Evolutionary conservation across 2,329 filamentous ascomycete species (phyloP).

Genomic region (Epichloe brachyelytri): DNA sequence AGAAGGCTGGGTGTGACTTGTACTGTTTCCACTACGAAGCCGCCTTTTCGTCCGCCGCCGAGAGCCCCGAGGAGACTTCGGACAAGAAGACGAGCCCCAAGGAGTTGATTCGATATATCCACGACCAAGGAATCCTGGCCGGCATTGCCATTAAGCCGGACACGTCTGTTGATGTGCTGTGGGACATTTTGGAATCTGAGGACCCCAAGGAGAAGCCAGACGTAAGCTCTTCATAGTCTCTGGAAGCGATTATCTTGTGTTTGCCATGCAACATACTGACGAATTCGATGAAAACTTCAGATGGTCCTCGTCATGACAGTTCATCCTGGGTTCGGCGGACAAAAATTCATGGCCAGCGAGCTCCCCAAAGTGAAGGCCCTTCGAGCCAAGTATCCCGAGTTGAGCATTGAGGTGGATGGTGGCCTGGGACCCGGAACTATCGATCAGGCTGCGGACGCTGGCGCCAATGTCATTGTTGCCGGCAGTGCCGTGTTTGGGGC

Average conservation of each 20-base stretch:
- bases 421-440: slow-evolving; percentile 81
- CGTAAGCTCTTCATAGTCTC: slow-evolving; percentile 40
- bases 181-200: slow-evolving; percentile 68
- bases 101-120: slow-evolving; percentile 82
- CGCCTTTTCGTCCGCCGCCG: slow-evolving; percentile 75
- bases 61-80: slow-evolving; percentile 56
- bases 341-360: slow-evolving; percentile 96
- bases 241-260: no score
- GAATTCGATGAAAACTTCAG: slow-evolving; percentile 29
- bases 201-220: slow-evolving; percentile 71
- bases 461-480: slow-evolving; percentile 95
- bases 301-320: slow-evolving; percentile 99
- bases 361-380: slow-evolving; percentile 85
- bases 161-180: slow-evolving; percentile 82
- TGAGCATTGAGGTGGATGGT: slow-evolving; percentile 97
- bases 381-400: slow-evolving; percentile 69
- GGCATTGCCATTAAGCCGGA: slow-evolving; percentile 93
- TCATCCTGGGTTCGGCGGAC: slow-evolving; percentile 90
- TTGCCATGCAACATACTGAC: no score
- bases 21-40: slow-evolving; percentile 99
- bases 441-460: slow-evolving; percentile 85
- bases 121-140: slow-evolving; percentile 74
- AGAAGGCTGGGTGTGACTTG: slow-evolving; percentile 88
- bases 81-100: slow-evolving; percentile 67
- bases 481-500: slow-evolving; percentile 94